These are phyloP conservation scores for Hymenoscyphus infarciens DNA, from an alignment of 2,329 filamentous ascomycete species.

Conservation along the genomic window DNA sequence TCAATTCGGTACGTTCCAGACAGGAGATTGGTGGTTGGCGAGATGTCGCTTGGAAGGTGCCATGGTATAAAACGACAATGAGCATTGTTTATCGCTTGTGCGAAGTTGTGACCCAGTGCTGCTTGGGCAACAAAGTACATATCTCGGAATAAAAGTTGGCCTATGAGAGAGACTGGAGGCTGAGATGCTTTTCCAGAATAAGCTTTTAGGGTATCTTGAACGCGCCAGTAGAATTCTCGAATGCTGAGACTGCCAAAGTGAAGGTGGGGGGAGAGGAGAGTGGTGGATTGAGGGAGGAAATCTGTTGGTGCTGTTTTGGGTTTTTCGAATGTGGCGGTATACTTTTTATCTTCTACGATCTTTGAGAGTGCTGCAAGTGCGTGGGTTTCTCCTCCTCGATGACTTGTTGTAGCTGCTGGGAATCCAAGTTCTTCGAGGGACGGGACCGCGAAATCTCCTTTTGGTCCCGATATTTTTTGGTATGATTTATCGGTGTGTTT, in stretches of 20 bases:
- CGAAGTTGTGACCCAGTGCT: constrained; percentile 59
- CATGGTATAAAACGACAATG: constrained; percentile 73
- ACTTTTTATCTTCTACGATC: constrained; percentile 60
- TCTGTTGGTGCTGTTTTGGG: constrained; percentile 71
- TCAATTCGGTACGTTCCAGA: constrained; percentile 64
- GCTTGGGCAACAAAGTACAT: constrained; percentile 83
- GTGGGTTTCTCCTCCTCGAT: constrained; percentile 66
- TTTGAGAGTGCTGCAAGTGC: constrained; percentile 56
- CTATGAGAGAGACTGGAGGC: constrained; percentile 66
- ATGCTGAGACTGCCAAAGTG: constrained; percentile 72
- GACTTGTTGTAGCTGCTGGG: constrained; percentile 62
- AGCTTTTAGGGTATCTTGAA: constrained; percentile 56
- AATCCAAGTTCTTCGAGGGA: constrained; percentile 69
- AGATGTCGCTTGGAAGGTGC: constrained; percentile 63
- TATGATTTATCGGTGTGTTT: constrained; percentile 56
- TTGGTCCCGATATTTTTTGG: constrained; percentile 59
- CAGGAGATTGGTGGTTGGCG: constrained; percentile 42
- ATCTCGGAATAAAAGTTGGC: constrained; percentile 73
- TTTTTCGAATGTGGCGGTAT: constrained; percentile 72
- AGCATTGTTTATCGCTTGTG: constrained; percentile 61
- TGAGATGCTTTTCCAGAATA: constrained; percentile 52
- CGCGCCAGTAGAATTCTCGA: constrained; percentile 70
- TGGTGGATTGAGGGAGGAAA: constrained; percentile 70
- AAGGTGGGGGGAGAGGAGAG: constrained; percentile 67
- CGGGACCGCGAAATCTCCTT: constrained; percentile 66